A percentile compares a stretch with the other conserved stretches of the same genome.
Evolutionary conservation across 1,139 yeast genomes (phyloP).

Genomic region (Zygoascus meyerae): DNA sequence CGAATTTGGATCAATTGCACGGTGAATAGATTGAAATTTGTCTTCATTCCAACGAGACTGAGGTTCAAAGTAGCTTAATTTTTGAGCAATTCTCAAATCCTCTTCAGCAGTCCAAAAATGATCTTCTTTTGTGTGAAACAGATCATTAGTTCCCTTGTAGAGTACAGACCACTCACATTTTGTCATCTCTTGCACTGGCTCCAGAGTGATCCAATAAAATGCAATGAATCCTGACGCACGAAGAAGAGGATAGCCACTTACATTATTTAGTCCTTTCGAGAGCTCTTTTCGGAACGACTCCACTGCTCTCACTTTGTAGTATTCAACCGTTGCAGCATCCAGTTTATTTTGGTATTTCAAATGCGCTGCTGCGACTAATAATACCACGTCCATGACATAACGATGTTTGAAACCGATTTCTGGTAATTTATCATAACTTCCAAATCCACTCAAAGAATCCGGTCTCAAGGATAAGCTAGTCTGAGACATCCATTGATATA

Average conservation of each 20-base stretch:
- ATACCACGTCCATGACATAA: constrained; percentile 12
- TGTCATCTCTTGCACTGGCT: neutral
- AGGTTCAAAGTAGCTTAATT: neutral
- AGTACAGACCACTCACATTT: neutral
- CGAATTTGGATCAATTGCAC: neutral
- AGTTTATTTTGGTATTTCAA: constrained; percentile 3
- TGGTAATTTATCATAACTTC: constrained; percentile 9
- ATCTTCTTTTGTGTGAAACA: neutral
- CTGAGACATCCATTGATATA: constrained; percentile 14
- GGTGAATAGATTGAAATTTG: too few species aligned
- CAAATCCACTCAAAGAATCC: neutral
- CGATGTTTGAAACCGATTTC: constrained; percentile 11
- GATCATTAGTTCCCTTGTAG: neutral
- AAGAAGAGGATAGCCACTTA: neutral
- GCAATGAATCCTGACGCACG: neutral
- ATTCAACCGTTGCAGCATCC: neutral
- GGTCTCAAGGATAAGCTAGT: constrained; percentile 11
- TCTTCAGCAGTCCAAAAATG: neutral
- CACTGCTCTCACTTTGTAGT: neutral
- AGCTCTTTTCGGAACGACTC: neutral
- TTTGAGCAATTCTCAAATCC: neutral
- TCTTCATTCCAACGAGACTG: too few species aligned
- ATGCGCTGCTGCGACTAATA: constrained; percentile 15
- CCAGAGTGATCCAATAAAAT: neutral
- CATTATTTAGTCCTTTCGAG: neutral